Base-by-base conservation (phyloP, 2,329 filamentous ascomycete genomes). In the Sarocladium strictum region DNA sequence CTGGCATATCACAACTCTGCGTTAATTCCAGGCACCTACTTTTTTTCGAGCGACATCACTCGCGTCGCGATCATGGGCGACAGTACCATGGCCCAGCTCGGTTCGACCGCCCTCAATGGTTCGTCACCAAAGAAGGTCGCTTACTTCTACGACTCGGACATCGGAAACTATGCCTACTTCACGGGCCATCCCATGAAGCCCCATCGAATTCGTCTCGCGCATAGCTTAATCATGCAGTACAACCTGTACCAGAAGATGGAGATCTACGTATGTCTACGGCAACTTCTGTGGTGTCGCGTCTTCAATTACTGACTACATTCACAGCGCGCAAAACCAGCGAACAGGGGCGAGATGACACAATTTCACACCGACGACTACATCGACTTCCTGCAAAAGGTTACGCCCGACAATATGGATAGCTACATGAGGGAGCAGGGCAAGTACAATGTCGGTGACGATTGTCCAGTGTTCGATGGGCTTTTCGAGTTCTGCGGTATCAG, bases 141-240 rank as follows among this genome's bases (percentile, higher is more conserved):
- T 55, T 97, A 97, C 75, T 97, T 97, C 72, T 97, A 97, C 79
- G 93, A 97, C 68, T 95, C 90, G 2, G 93, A 97, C 73, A 94
- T 97, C 67, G 93, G 93, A 60, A 97, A 97, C 72, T 97, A 97
- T 76, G 92, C 93, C 68, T 97, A 97, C 67, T 90, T 96, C 56
- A 91, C 90, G 58, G 91, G 90, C 19, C 94, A 99, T 76, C 94
- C 94, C 40, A 99, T 99, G 94, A 99, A 99, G 72, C 94, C 94
- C 59, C 96, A 96, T 81, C 87, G 94, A 21, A 86, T 99, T 64
- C 90, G 92, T 19, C 76, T 99, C 61, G 95, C 94, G 51, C 96
- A 99, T 71, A 94, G 95, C 65, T 80, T 99, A 62, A 91, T 99
- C 55, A 88, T 97, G 78, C 91, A 94, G 56, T 97, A 97, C 75